Evolutionary conservation across 345 rosid species (phyloP), one percentile per base, ranked within the genome.

Genomic region (Bretschneidera sinensis): DNA sequence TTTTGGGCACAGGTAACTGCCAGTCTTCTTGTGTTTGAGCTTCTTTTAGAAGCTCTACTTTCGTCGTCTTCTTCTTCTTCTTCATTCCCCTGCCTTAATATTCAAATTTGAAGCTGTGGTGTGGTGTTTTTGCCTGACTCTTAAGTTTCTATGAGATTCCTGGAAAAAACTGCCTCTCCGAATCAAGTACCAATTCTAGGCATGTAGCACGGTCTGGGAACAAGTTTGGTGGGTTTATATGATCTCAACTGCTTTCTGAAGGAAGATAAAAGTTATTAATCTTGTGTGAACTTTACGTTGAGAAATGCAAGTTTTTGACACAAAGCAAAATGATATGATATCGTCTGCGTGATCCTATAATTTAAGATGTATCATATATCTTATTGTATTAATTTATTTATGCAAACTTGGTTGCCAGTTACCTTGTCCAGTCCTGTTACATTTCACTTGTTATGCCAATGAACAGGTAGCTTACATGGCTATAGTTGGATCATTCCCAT

Each of bases 401-500:
- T 23, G 43, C 9, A 18, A 22, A n/a, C 17, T 63, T 55, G 8
- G n/a, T 21, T 54, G 24, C 65, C 55, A n/a, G 43, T n/a, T n/a
- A n/a, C n/a, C n/a, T n/a, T n/a, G n/a, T n/a, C n/a, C n/a, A 6
- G 43, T 28, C 45, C 54, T 45, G 43, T 50, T 45, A 20, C 48
- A 54, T 50, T 33, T 21, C 34, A 48, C 57, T 43, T 61, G 2
- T 53, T 55, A 68, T 70, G 54, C 54, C 55, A 57, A 23, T 72
- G 59, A 67, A 17, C 72, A 95, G 97, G 91, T 91, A 22, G 96
- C 63, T 60, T 95, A 95, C 83, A 85, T 91, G 97, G 96, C 96
- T 64, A 9, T 83, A 63, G 99, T 91, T 59, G 97, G 99, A 68
- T 88, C 99, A 59, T 95, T 95, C 63, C 97, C 99, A 13, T 95